Conservation (phyloP, 2,329 filamentous ascomycete species). For the Xenosphaeropsis pyriputrescens region DNA sequence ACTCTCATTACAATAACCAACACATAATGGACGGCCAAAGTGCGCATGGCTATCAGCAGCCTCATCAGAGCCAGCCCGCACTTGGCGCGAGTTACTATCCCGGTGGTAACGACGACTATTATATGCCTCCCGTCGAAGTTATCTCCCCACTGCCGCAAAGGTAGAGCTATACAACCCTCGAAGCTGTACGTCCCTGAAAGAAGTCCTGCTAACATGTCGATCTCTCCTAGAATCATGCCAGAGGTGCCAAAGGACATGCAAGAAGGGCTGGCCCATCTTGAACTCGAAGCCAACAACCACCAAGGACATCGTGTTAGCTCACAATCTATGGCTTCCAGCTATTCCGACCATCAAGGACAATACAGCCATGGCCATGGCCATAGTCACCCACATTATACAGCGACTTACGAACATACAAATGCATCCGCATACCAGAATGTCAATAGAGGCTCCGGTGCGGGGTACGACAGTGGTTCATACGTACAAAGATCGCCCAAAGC, state of each 20-base stretch:
- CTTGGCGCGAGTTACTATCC: conserved; percentile 53
- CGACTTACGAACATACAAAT: conserved; percentile 18
- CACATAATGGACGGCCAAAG: neutral
- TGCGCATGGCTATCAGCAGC: conserved; percentile 6
- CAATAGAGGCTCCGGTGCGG: conserved; percentile 8
- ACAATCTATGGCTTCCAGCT: conserved; percentile 7
- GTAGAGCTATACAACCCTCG: conserved; percentile 24
- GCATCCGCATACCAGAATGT: conserved; percentile 18
- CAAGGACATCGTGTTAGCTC: conserved; percentile 14
- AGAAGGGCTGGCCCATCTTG: conserved; percentile 81
- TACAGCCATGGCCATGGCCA: conserved; percentile 1
- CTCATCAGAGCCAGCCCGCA: conserved; percentile 6
- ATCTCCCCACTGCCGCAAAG: conserved; percentile 58
- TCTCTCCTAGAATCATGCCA: conserved; percentile 62
- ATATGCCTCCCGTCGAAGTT: conserved; percentile 40
- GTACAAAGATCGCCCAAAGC: conserved; percentile 27
- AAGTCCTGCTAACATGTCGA: neutral
- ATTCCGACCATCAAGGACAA: conserved; percentile 9
- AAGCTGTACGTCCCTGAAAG: neutral
- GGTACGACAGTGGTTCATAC: conserved; percentile 13
- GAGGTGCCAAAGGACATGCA: conserved; percentile 96
- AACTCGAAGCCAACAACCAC: conserved; percentile 47
- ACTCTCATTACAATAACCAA: no score
- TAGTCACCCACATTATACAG: conserved; percentile 10
- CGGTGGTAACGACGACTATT: conserved; percentile 52